phyloP scores from a whole-genome alignment of 2,329 filamentous ascomycete genomes.

The Diaporthe sp. region DNA sequence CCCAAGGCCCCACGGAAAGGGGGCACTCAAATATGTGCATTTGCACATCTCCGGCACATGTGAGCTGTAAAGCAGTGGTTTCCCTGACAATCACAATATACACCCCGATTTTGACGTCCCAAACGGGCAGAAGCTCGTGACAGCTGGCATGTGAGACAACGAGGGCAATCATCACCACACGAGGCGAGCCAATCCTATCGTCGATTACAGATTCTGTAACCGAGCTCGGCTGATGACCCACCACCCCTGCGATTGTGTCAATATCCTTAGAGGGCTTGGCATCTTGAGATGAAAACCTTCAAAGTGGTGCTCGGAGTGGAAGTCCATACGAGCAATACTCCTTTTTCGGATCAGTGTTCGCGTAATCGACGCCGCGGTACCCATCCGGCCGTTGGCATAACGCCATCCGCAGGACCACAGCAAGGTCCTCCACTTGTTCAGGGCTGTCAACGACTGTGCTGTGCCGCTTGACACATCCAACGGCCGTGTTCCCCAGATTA shows the following conservation, averaged over 20 bases:
- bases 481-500: not conserved
- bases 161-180: not conserved
- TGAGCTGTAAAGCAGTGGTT: not conserved
- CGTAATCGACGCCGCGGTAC: not conserved
- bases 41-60: conserved; percentile 6
- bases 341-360: not conserved
- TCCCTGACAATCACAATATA: conserved; percentile 12
- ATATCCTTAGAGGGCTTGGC: not conserved
- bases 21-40: not conserved
- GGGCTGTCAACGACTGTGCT: not conserved
- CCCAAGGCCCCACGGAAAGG: conserved; percentile 8
- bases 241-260: not conserved
- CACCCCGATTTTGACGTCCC: not conserved
- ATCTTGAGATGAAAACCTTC: not conserved
- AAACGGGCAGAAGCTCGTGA: not conserved
- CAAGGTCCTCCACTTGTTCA: not conserved
- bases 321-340: not conserved
- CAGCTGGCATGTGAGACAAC: not conserved
- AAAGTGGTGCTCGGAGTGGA: conserved; percentile 4
- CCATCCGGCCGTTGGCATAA: not conserved
- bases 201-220: not conserved
- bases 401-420: not conserved
- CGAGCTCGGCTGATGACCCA: not conserved
- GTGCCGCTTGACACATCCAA: not conserved
- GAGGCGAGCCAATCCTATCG: not conserved